phyloP scores from a whole-genome alignment of 768 basidiomycete genomes.

The Leccinum uliginosum region DNA sequence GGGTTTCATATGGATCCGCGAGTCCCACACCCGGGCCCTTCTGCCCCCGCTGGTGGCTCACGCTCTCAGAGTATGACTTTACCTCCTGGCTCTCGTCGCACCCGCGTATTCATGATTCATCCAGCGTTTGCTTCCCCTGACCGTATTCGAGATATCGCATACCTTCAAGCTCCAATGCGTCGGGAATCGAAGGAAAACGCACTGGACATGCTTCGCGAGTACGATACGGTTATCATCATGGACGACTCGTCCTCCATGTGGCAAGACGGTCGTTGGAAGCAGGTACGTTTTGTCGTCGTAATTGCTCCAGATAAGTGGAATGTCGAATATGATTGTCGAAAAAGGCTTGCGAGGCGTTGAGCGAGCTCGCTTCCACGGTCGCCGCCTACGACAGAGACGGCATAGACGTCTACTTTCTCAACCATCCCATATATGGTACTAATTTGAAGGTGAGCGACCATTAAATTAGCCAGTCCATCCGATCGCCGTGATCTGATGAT shows the following conservation, averaged over 20 bases:
- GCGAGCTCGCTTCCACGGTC: conserved; percentile 45
- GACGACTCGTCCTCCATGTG: conserved; percentile 62
- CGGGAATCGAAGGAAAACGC: conserved; percentile 27
- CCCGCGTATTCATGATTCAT: conserved; percentile 23
- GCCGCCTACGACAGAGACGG: conserved; percentile 52
- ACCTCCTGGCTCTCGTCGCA: conserved; percentile 17
- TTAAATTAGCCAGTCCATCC: not conserved
- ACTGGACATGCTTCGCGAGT: conserved; percentile 37
- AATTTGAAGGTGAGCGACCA: conserved; percentile 36
- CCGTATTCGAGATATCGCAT: conserved; percentile 18
- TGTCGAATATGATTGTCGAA: not conserved
- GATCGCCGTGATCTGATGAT: not conserved
- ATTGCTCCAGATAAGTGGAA: too few relatives aligned
- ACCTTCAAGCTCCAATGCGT: conserved; percentile 25
- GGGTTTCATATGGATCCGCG: conserved; percentile 7
- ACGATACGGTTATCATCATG: conserved; percentile 55
- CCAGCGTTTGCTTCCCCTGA: conserved; percentile 14
- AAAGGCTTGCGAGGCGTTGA: conserved; percentile 26
- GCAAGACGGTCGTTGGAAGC: conserved; percentile 40
- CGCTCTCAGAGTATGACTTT: conserved; percentile 16
- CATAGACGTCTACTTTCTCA: conserved; percentile 61
- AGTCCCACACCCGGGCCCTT: not conserved
- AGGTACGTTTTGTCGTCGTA: conserved; percentile 32
- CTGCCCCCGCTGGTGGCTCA: not conserved
- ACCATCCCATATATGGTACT: conserved; percentile 30